phyloP scores from a whole-genome alignment of 495 filamentous ascomycete genomes.

The Tuber calosporum region DNA sequence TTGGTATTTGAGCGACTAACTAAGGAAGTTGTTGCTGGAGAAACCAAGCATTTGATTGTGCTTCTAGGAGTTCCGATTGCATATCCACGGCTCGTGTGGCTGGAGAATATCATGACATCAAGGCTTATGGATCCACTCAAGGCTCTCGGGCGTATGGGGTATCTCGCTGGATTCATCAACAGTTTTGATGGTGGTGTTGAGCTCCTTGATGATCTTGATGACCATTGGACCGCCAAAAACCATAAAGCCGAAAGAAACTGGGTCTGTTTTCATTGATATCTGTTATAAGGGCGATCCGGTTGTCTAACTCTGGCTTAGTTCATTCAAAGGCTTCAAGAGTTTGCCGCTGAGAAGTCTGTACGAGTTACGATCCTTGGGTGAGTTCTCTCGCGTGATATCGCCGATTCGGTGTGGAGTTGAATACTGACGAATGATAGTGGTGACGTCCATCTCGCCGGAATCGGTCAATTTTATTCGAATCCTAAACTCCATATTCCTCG shows the following conservation, averaged over 20 bases:
- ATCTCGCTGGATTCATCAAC: constrained; percentile 76
- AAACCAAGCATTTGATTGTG: constrained; percentile 82
- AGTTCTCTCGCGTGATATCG: constrained; percentile 17
- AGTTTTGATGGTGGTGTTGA: constrained; percentile 88
- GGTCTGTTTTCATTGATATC: constrained; percentile 24
- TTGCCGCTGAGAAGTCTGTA: constrained; percentile 83
- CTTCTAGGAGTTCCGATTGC: constrained; percentile 81
- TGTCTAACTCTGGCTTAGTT: constrained; percentile 45
- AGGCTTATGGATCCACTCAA: constrained; percentile 78
- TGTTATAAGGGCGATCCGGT: background rate
- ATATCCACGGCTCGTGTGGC: constrained; percentile 77
- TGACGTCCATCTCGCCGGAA: constrained; percentile 86
- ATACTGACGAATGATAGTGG: constrained; percentile 49
- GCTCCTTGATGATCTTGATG: constrained; percentile 83
- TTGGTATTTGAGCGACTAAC: constrained; percentile 77
- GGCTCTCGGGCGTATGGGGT: constrained; percentile 70
- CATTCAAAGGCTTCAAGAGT: constrained; percentile 79
- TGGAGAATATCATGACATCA: constrained; percentile 77
- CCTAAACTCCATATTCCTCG: constrained; percentile 67
- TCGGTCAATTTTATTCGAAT: constrained; percentile 92
- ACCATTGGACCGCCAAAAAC: constrained; percentile 94
- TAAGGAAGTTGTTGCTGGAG: constrained; percentile 69
- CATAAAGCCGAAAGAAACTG: constrained; percentile 82
- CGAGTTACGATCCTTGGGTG: constrained; percentile 81
- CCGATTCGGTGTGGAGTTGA: background rate